Percentiles rank a stretch among this genome's conserved stretches.
These are phyloP conservation scores for Xylariaceae sp. DNA, from an alignment of 2,329 filamentous ascomycete genomes.

Conservation along the genomic window DNA sequence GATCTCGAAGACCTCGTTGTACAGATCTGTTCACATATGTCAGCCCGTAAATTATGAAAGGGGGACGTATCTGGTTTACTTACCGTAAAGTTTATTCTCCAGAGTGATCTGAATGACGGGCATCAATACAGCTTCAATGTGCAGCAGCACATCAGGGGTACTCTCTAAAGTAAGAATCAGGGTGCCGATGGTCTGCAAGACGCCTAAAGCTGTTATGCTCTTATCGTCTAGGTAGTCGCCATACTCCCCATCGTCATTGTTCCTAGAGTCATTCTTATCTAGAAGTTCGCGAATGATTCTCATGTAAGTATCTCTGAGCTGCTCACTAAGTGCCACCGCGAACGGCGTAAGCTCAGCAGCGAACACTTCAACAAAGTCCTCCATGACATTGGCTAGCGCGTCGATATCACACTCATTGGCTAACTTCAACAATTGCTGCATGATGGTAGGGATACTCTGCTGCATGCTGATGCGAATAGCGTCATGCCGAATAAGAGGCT, in stretches of 20 bases:
- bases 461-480: constrained; percentile 95
- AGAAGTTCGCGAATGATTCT: constrained; percentile 90
- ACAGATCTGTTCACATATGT: constrained; percentile 65
- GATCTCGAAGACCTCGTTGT: constrained; percentile 98
- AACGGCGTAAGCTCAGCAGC: constrained; percentile 96
- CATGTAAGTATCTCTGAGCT: constrained; percentile 93
- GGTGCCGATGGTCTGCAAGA: constrained; percentile 95
- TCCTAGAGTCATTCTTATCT: constrained; percentile 79
- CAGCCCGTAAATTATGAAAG: constrained; percentile 22
- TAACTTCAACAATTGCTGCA: constrained; percentile 96
- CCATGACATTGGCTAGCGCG: constrained; percentile 97
- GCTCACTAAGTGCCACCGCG: constrained; percentile 92
- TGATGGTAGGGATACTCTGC: constrained; percentile 96
- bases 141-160: constrained; percentile 90
- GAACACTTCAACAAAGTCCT: constrained; percentile 98
- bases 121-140: constrained; percentile 95
- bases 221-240: constrained; percentile 97
- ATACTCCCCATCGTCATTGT: constrained; percentile 76
- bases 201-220: constrained; percentile 94
- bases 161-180: constrained; percentile 96
- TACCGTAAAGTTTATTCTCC: constrained; percentile 95
- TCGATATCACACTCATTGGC: constrained; percentile 98
- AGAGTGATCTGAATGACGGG: constrained; percentile 94
- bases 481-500: constrained; percentile 94
- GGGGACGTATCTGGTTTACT: constrained; percentile 26